Evolutionary conservation across 179 eudicot genomes (phyloP), one percentile per base, ranked within the genome.

Genomic region (Pouteria campechiana): DNA sequence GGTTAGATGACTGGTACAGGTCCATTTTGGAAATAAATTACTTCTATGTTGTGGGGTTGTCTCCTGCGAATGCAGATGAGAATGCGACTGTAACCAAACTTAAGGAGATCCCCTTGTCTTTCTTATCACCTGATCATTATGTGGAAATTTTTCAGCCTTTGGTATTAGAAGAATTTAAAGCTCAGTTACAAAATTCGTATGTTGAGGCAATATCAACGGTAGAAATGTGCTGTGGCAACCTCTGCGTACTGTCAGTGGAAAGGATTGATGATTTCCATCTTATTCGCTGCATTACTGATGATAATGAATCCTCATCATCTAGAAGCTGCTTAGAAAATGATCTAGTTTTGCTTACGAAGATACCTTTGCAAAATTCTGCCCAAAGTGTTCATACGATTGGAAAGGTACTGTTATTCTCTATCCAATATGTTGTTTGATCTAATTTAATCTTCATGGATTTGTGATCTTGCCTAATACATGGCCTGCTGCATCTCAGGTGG

Each of bases 121-220:
- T 92, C 68, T 59, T 73, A 50, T 87, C 99, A 28, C 67, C 85
- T 32, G 70, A 74, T 48, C 85, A 81, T 54, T 92, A 92, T 59
- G 73, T 87, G 44, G 72, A 83, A 43, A 78, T 92, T 46, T 83
- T 87, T 46, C 79, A 83, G 18, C 99, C 99, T 17, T 63, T 92
- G 72, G 74, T 83, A 20, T 61, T 92, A 73, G 99, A 92, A 72
- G 99, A 92, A 56, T 83, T 92, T 42, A 92, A 92, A 70, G 99
- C 99, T 23, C 99, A 92, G 65, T 47, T 92, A 55, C 64, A 67
- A 40, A 83, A 68, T 64, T 75, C 96, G 43, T 92, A 68, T 55
- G 71, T 63, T 60, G 99, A 92, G 75, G 63, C 78, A 65, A 41
- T 74, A 61, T 80, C 88, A 37, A 46, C 70, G 32, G 92, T 74